These are phyloP conservation scores for Phytophthora sp. DNA, from an alignment of 352 stramenopile genomes.

Conservation along the genomic window DNA sequence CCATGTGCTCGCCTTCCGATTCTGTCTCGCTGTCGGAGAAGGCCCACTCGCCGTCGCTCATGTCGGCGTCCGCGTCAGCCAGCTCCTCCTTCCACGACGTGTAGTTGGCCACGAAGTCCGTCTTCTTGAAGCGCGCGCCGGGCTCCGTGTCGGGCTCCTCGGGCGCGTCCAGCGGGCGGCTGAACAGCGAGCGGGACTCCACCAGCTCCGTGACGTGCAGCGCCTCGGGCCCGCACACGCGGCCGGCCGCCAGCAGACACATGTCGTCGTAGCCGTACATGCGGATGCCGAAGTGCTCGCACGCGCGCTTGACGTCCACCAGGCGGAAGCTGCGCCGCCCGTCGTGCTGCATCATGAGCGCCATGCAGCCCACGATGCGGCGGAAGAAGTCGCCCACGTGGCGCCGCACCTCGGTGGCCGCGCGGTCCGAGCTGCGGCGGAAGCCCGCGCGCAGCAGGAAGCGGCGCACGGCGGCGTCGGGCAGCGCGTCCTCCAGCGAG, in stretches of 20 bases:
- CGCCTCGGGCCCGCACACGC: conserved; percentile 27
- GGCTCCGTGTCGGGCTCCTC: conserved; percentile 75
- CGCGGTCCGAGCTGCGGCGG: conserved; percentile 46
- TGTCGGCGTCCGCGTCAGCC: conserved; percentile 45
- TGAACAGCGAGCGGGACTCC: conserved; percentile 49
- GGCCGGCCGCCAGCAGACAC: conserved; percentile 46
- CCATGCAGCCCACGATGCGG: conserved; percentile 58
- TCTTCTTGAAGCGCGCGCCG: conserved; percentile 49
- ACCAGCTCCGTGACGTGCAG: conserved; percentile 82
- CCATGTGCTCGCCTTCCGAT: conserved; percentile 32
- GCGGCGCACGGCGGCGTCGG: conserved; percentile 57
- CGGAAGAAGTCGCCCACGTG: conserved; percentile 61
- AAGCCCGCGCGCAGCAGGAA: conserved; percentile 82
- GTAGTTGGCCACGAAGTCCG: conserved; percentile 74
- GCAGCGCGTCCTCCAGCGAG: conserved; percentile 40
- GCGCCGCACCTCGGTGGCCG: conserved; percentile 44
- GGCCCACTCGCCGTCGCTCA: conserved; percentile 67
- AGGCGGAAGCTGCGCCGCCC: conserved; percentile 51
- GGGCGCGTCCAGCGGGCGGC: conserved; percentile 29
- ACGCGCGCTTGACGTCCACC: conserved; percentile 72
- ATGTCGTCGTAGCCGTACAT: conserved; percentile 87
- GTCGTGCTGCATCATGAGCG: conserved; percentile 56
- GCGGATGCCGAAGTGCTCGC: conserved; percentile 63
- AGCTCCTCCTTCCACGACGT: conserved; percentile 42
- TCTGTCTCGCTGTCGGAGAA: conserved; percentile 75